These are phyloP conservation scores for Syzygium jambos DNA, from an alignment of 345 rosid species.

Conservation along the genomic window DNA sequence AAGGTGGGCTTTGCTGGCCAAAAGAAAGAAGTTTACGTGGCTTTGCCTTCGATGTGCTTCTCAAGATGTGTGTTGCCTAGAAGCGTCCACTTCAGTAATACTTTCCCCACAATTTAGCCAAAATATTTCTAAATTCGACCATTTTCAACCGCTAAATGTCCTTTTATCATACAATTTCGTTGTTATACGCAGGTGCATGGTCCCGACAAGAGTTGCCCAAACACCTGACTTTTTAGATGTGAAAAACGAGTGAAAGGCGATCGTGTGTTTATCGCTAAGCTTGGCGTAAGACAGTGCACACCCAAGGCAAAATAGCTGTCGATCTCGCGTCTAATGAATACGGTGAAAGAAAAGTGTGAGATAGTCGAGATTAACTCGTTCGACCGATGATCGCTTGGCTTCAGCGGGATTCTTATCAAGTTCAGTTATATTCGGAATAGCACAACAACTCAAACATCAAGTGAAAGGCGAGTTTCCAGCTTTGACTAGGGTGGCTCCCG, in stretches of 20 bases:
- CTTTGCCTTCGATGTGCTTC: not conserved
- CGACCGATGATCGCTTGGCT: not conserved
- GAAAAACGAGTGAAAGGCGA: not conserved
- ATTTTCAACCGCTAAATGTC: not conserved
- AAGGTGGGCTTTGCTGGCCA: not conserved
- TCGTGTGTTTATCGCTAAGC: not conserved
- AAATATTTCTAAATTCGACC: not conserved
- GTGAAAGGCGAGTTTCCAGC: not conserved
- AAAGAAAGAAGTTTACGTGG: not conserved
- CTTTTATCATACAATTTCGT: not conserved
- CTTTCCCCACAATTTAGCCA: not conserved
- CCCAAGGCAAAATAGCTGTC: not conserved
- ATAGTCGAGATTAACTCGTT: not conserved
- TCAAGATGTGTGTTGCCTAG: not conserved
- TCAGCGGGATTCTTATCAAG: not conserved
- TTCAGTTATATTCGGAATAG: not conserved
- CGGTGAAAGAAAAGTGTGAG: not conserved
- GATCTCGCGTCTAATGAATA: not conserved
- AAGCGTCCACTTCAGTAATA: not conserved
- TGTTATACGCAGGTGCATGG: not conserved
- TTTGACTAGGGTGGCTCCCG: not conserved
- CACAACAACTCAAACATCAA: not conserved
- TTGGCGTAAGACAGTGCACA: not conserved
- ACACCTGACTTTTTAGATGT: not conserved
- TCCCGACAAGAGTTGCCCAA: not conserved